Base-by-base conservation (phyloP, 805 yeast species). In the Saturnispora diversa region DNA sequence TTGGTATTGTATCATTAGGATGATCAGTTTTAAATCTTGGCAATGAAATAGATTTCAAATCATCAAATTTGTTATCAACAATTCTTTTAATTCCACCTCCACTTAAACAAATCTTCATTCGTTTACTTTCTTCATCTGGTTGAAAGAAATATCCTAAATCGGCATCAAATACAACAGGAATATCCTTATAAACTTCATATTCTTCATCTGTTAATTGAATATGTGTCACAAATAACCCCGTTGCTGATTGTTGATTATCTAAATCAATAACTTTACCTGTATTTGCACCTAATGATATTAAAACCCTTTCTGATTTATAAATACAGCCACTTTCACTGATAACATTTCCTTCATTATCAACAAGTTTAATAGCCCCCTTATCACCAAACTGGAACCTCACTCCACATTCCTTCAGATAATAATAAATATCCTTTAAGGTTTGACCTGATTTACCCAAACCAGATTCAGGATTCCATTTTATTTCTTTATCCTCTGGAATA, bases 131-230 rank as follows among this genome's bases (percentile, higher is more conserved):
- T 6, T 55, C 51, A 48, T 69, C 74, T 12, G 75, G 75, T 5
- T 72, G 72, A 52, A 70, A 70, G 46, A 66, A 66, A 44, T 68
- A 70, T 0, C 74, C 74, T 48, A 55, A 46, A 35, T 64, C 69
- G 0, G 70, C 57, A 44, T 66, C 64, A 50, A 68, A 68, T 7
- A 70, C 52, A 16, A 70, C 56, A 4, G 74, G 74, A 9, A 67
- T 59, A 38, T 58, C 49, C 42, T 60, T 60, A 31, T 53, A 65
- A 12, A 46, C 49, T 15, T 52, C 51, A 44, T 51, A 65, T 44
- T 69, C 73, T 17, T 50, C 50, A 5, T 52, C 51, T 2, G 61
- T 60, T 11, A 70, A 43, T 29, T 59, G 53, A n/a, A 70, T 63
- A 44, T 70, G 44, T 5, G 65, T 56, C 1, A 65, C 64, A 48